Base-by-base conservation (phyloP, 371 early-diverging fungal genomes). In the Mucor velutinosus region DNA sequence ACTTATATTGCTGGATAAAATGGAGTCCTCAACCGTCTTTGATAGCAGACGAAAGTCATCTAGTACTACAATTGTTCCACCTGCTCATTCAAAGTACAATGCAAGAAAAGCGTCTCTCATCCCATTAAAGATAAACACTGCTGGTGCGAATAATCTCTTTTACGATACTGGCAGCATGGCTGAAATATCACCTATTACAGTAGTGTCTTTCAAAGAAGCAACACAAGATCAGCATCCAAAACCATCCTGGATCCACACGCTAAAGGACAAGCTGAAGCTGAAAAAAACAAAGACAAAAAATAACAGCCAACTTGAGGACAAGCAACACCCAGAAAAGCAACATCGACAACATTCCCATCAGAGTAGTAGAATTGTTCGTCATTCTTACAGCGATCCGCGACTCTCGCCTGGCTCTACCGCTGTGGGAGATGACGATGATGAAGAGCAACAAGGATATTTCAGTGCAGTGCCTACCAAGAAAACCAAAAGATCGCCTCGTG, bases 331-430 rank as follows among this genome's bases (percentile, higher is more conserved):
- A 32, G 33, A 57, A 57, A 57, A 57, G 33, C 57, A 57, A 4
- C 53, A 27, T 1, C 53, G 25, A 2, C 21, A 53, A 5, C 41
- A 41, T 17, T 5, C 41, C 15, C 15, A 57, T 57, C 58, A 32
- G 19, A 57, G 33, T 5, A 57, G 30, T 11, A 30, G 37, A 10
- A 19, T 55, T 23, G 55, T 55, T 19, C 25, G n/a, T 39, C 61
- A 55, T 29, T 63, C 56, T 4, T 62, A 67, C 32, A 62, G 63
- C 19, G 68, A 63, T 41, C 69, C 63, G 25, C 33, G 19, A n/a
- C 35, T 68, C 4, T 68, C 69, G 8, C 69, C 69, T n/a, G 63
- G 69, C 15, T 68, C 69, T 2, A 68, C 69, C 14, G 69, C 69
- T 5, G 64, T 68, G 12, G 69, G 58, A 0, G 63, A 64, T n/a